phyloP scores from a whole-genome alignment of 2,329 filamentous ascomycete species.

The Coniochaeta sp. region DNA sequence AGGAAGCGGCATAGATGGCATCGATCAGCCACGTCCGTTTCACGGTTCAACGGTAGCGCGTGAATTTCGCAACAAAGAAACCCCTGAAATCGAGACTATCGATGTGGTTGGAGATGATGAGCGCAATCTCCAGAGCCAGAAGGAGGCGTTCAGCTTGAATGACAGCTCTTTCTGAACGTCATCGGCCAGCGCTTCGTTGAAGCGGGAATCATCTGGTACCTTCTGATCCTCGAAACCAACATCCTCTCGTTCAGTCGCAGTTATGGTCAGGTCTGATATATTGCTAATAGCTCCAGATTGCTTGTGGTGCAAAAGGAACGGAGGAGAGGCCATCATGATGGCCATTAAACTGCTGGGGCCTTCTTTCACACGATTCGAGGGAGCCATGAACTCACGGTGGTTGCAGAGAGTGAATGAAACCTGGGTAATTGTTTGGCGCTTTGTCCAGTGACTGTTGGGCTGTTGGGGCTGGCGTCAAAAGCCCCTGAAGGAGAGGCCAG shows the following conservation, averaged over 20 bases:
- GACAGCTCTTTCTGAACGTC: neutral
- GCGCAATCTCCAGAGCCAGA: neutral
- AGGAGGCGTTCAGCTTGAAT: neutral
- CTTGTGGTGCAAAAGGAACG: neutral
- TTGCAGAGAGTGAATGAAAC: neutral
- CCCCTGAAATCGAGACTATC: neutral
- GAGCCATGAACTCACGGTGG: neutral
- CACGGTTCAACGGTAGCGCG: neutral
- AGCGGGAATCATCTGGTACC: constrained; percentile 16
- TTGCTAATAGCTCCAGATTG: neutral
- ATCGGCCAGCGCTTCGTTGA: neutral
- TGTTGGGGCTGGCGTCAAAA: neutral
- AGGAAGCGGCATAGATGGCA: neutral
- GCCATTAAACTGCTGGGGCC: neutral
- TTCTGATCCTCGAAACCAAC: neutral
- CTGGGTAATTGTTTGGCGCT: neutral
- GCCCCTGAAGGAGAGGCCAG: neutral
- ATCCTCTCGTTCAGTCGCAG: neutral
- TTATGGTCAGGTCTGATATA: neutral
- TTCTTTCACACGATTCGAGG: neutral
- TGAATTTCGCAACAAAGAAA: neutral
- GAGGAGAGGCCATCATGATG: neutral
- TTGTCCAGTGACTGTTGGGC: neutral
- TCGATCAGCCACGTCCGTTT: neutral
- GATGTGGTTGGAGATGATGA: constrained; percentile 1